Evolutionary conservation across 2,329 filamentous ascomycete species (phyloP), one percentile per base, ranked within the genome.

Genomic region (Xylariaceae sp.): DNA sequence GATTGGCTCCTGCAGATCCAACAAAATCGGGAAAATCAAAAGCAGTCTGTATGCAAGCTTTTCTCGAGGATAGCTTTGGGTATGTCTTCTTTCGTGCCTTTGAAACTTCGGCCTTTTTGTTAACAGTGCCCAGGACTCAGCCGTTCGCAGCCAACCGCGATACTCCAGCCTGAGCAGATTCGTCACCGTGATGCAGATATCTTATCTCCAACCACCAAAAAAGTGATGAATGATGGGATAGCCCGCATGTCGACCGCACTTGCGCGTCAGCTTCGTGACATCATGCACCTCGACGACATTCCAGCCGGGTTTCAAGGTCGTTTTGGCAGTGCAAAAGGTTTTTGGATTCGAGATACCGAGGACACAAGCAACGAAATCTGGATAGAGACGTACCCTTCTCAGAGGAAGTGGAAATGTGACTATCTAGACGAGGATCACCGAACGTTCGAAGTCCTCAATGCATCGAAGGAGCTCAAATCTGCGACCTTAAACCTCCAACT

Each of bases 281-380:
- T 60, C 0, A 76, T 89, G 7, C 81, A 80, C 0, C 71, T 88
- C 0, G 63, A 69, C 0, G 78, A 82, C n/a, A 69, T 83, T 0
- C 88, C 89, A 0, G 83, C 83, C 29, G 87, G 81, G 0, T 86
- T 88, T 41, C 90, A 94, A 70, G 89, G 78, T 1, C 82, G 91
- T 0, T 82, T 93, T 31, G 88, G 85, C 8, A 84, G 87, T 16
- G 88, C 88, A 0, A 94, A 94, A 70, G 91, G 90, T 0, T 78
- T 93, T 62, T 93, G 89, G 90, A 79, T 88, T 43, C 72, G 88
- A 4, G 86, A 88, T 62, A 75, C 78, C 0, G 67, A 75, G 0
- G 79, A 82, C 23, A 71, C 71, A 0, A 73, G 74, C 1, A 74
- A 79, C 1, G 68, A 76, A 0, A 73, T 85, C 14, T 90, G 87